Evolutionary conservation across 2,329 filamentous ascomycete species (phyloP).

Genomic region (Trichoderma sp.): DNA sequence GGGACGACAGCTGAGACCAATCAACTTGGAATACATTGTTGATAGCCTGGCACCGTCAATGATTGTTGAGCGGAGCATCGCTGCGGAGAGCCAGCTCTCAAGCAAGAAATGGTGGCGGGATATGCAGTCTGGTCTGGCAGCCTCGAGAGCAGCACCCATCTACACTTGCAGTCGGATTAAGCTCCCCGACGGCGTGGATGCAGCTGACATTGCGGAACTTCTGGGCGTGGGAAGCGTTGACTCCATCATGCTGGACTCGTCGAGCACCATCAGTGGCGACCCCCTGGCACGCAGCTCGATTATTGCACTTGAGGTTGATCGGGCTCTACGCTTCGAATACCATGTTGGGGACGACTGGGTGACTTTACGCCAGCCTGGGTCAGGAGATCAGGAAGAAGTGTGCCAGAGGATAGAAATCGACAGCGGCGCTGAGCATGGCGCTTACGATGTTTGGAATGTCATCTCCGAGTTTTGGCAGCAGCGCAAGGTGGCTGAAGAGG

Average conservation of each 20-base stretch:
- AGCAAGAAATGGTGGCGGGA: constrained; percentile 27
- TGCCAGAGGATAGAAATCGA: constrained; percentile 30
- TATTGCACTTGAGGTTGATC: constrained; percentile 61
- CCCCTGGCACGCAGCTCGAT: constrained; percentile 63
- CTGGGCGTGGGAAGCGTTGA: constrained; percentile 42
- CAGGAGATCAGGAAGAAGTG: constrained; percentile 21
- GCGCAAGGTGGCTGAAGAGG: constrained; percentile 25
- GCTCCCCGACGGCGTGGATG: constrained; percentile 45
- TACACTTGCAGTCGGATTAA: constrained; percentile 43
- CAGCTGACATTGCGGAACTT: constrained; percentile 54
- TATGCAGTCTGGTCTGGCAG: constrained; percentile 29
- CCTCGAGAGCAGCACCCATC: constrained; percentile 28
- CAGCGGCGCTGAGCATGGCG: constrained; percentile 27
- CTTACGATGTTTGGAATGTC: constrained; percentile 48
- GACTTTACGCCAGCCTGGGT: constrained; percentile 29
- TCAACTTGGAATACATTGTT: constrained; percentile 1
- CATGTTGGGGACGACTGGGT: constrained; percentile 45
- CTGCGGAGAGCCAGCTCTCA: constrained; percentile 24
- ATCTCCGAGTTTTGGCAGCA: constrained; percentile 44
- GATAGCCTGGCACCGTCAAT: constrained; percentile 26
- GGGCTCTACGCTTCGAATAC: constrained; percentile 57
- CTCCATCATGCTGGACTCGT: constrained; percentile 58
- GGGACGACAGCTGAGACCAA: constrained; percentile 19
- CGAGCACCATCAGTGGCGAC: constrained; percentile 48
- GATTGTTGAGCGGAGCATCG: constrained; percentile 11